Conservation (phyloP, 192 early-diverging fungal genomes). For the Chytriomyces hyalinus region DNA sequence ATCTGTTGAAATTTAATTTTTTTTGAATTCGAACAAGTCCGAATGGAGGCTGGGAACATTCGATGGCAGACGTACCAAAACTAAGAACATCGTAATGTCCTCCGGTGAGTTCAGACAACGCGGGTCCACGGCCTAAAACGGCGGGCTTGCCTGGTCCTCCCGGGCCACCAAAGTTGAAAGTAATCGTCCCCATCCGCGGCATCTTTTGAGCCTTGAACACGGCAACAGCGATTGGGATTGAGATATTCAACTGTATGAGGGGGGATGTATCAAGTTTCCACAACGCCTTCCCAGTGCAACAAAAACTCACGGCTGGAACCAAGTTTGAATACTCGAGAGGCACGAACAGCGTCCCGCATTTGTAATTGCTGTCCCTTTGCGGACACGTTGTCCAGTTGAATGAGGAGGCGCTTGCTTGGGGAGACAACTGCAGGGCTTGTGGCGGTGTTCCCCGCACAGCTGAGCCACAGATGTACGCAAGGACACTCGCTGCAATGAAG, state of each 20-base stretch:
- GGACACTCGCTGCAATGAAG: too few relatives aligned
- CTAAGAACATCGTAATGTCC: not conserved
- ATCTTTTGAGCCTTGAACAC: not conserved
- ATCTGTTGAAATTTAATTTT: constrained; percentile 49
- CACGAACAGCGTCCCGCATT: constrained; percentile 8
- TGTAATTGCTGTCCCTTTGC: not conserved
- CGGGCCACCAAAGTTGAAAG: constrained; percentile 23
- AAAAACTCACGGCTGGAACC: not conserved
- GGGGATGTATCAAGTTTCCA: not conserved
- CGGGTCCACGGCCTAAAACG: not conserved
- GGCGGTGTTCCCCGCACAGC: too few relatives aligned
- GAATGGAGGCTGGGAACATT: too few relatives aligned
- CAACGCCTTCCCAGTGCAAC: not conserved
- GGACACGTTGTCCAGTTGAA: constrained; percentile 3
- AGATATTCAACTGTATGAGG: not conserved
- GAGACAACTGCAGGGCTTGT: too few relatives aligned
- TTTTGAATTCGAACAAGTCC: not conserved
- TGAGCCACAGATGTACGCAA: too few relatives aligned
- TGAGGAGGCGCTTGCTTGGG: not conserved
- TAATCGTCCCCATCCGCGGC: not conserved
- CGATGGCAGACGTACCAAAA: not conserved
- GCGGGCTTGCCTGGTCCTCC: not conserved
- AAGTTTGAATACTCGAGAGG: constrained; percentile 16
- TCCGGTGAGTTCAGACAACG: not conserved
- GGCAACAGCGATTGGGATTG: constrained; percentile 1